Base-by-base conservation (phyloP, 208 protist species). In the Strigomonas galati region DNA sequence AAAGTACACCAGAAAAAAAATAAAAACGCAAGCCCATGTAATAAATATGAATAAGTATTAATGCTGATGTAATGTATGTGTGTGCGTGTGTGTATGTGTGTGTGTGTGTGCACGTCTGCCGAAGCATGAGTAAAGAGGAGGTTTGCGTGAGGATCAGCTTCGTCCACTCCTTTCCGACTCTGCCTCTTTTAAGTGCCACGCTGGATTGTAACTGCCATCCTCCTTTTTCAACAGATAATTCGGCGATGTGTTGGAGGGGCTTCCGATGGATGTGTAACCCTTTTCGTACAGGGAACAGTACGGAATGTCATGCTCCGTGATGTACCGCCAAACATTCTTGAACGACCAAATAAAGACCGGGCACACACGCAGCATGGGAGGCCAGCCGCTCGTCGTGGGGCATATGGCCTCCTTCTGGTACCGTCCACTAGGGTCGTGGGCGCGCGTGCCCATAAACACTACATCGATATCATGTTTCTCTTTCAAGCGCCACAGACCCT, bases 181-280 rank as follows among this genome's bases (percentile, higher is more conserved):
- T 10, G 27, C 24, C 17, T 76, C 56, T 17, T 44, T 12, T 24
- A 95, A 71, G 32, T 76, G 70, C 87, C 90, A 95, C 7, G 90
- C 87, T 3, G 87, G 87, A 1, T 60, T 59, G 70, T 87, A 95
- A 12, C 72, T 79, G 26, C 90, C 90, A 44, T 92, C 85, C 7
- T 55, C 61, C 40, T 67, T 61, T 14, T 62, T 74, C 70, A 96
- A 68, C 15, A 56, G 51, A 5, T 60, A 46, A 65, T 98, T 96
- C 19, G 76, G 80, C 0, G 52, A 28, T 15, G 94, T 97, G 19
- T 56, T 71, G 10, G 56, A 52, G 9, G 53, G 46, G 26, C 44
- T 55, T 0, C 94, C 94, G 12, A 98, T 68, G 0, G 92, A 97
- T 7, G 94, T 94, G 75, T 94, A 98, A 32, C 94, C 94, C 28